phyloP scores from a whole-genome alignment of 2,329 filamentous ascomycete species.

The Xylaria sp. region DNA sequence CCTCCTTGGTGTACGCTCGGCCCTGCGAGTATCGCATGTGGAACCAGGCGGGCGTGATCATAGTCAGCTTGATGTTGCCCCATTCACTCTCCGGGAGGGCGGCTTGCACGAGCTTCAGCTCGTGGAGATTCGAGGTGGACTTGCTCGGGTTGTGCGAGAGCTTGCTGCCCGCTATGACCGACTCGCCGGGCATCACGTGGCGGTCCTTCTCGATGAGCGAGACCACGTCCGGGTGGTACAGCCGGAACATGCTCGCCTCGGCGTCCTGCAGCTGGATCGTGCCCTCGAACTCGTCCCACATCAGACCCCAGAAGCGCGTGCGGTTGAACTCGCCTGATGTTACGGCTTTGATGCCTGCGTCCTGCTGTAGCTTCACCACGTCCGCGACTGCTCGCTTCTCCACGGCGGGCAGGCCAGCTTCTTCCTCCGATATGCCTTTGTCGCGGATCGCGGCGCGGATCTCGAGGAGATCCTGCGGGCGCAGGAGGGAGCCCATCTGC shows the following conservation, averaged over 20 bases:
- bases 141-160: constrained; percentile 56
- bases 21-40: constrained; percentile 69
- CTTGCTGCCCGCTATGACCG: constrained; percentile 63
- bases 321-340: constrained; percentile 77
- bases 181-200: constrained; percentile 67
- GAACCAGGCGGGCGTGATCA: constrained; percentile 65
- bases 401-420: constrained; percentile 65
- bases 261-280: constrained; percentile 61
- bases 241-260: constrained; percentile 62
- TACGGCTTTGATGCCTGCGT: constrained; percentile 73
- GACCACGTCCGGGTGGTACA: constrained; percentile 66
- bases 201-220: constrained; percentile 63
- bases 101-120: constrained; percentile 60
- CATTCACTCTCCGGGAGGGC: constrained; percentile 60
- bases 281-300: constrained; percentile 66
- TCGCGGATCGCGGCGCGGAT: constrained; percentile 70
- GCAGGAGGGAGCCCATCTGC: constrained; percentile 78
- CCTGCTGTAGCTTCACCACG: constrained; percentile 74
- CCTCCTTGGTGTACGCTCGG: constrained; percentile 65
- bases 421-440: constrained; percentile 63
- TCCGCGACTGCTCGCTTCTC: constrained; percentile 75
- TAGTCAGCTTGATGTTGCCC: constrained; percentile 64
- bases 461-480: constrained; percentile 72
- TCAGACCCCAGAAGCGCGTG: constrained; percentile 63
- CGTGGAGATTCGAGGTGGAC: constrained; percentile 61